Evolutionary conservation across 2,329 filamentous ascomycete genomes (phyloP).

Genomic region (Aureobasidium sp.): DNA sequence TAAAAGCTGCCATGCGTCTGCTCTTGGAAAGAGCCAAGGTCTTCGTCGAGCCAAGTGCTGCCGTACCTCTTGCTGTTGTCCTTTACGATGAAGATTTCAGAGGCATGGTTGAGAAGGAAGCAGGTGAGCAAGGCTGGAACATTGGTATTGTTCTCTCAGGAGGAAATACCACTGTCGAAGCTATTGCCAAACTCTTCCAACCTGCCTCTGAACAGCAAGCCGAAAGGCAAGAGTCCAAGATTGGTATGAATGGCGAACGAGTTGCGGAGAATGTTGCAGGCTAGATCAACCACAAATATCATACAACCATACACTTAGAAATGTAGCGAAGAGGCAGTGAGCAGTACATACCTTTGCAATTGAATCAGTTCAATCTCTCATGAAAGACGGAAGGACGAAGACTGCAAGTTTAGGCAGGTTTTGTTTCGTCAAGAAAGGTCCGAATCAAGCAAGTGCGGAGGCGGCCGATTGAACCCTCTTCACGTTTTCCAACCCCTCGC

Average conservation of each 20-base stretch:
- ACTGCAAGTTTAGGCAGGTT: background rate
- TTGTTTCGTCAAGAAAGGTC: background rate
- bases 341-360: no score
- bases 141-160: constrained; percentile 53
- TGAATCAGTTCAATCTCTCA: no score
- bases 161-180: constrained; percentile 58
- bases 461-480: constrained; percentile 2
- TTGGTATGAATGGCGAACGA: constrained; percentile 33
- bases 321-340: no score
- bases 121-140: constrained; percentile 66
- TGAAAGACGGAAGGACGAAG: background rate
- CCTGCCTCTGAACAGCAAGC: constrained; percentile 18
- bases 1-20: constrained; percentile 64
- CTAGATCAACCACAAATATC: constrained; percentile 12
- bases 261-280: constrained; percentile 40
- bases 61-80: constrained; percentile 73
- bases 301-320: no score
- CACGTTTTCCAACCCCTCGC: background rate
- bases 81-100: constrained; percentile 83
- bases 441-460: background rate
- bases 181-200: constrained; percentile 48
- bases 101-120: constrained; percentile 58
- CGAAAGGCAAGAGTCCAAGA: constrained; percentile 32
- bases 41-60: constrained; percentile 80
- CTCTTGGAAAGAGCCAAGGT: constrained; percentile 85